These are phyloP conservation scores for Alternaria brassicae DNA, from an alignment of 2,329 filamentous ascomycete genomes.

Conservation along the genomic window DNA sequence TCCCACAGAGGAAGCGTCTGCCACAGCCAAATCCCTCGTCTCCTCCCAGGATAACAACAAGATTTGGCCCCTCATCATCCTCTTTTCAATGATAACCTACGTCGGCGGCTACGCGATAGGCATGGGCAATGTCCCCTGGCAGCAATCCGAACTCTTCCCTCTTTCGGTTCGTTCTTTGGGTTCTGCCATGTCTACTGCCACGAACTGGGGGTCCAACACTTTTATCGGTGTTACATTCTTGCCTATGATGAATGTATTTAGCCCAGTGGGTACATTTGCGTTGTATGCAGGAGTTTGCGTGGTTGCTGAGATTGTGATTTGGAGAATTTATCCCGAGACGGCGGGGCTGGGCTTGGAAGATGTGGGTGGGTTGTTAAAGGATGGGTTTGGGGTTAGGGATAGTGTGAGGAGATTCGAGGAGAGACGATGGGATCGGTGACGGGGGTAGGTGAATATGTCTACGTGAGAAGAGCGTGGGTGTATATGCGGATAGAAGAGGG, in stretches of 20 bases:
- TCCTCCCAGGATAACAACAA: not conserved
- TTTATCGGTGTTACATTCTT: constrained; percentile 85
- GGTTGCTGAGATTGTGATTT: constrained; percentile 71
- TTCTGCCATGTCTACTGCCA: constrained; percentile 76
- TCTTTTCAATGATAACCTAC: constrained; percentile 80
- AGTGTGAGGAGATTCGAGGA: constrained; percentile 34
- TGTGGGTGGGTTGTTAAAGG: constrained; percentile 71
- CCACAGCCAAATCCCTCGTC: constrained; percentile 14
- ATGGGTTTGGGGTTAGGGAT: constrained; percentile 71
- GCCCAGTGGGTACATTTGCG: constrained; percentile 78
- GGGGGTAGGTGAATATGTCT: not conserved
- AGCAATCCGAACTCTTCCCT: constrained; percentile 90
- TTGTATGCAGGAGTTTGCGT: constrained; percentile 78
- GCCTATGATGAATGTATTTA: constrained; percentile 80
- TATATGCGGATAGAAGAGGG: not conserved
- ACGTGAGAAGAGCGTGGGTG: not conserved
- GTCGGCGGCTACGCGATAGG: constrained; percentile 87
- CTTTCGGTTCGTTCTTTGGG: constrained; percentile 75
- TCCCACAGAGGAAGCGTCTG: constrained; percentile 27
- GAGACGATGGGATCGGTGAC: constrained; percentile 12
- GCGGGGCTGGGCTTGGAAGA: constrained; percentile 83
- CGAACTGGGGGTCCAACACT: constrained; percentile 89
- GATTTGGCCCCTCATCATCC: constrained; percentile 60
- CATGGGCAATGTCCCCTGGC: constrained; percentile 93
- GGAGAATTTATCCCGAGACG: constrained; percentile 84